Conservation (phyloP, 2,329 filamentous ascomycete species). For the Clonostachys rhizophaga region DNA sequence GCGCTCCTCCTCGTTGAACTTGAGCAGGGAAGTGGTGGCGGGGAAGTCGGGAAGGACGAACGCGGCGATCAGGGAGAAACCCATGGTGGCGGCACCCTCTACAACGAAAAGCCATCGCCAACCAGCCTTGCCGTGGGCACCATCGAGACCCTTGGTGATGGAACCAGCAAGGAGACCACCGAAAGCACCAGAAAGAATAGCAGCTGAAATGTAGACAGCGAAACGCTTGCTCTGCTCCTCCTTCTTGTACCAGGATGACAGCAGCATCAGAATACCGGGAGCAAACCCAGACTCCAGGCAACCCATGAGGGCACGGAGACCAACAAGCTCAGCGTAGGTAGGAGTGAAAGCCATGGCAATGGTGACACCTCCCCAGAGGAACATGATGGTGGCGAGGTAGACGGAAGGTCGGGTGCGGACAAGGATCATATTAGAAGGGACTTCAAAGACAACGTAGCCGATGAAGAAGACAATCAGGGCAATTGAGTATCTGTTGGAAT, state of each 20-base stretch:
- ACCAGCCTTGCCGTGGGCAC: slow-evolving; percentile 39
- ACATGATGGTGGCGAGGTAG: slow-evolving; percentile 65
- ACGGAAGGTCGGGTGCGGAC: slow-evolving; percentile 57
- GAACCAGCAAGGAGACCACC: slow-evolving; percentile 58
- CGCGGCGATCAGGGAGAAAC: slow-evolving; percentile 55
- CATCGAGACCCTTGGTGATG: slow-evolving; percentile 50
- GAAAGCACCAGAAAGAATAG: slow-evolving; percentile 63
- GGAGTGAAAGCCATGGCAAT: slow-evolving; percentile 19
- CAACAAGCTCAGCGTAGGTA: slow-evolving; percentile 16
- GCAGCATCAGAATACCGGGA: slow-evolving; percentile 53
- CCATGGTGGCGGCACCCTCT: slow-evolving; percentile 55
- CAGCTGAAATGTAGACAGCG: slow-evolving; percentile 69
- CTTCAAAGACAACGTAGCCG: slow-evolving; percentile 62
- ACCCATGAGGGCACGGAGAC: slow-evolving; percentile 42
- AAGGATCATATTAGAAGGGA: slow-evolving; percentile 60
- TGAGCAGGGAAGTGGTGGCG: slow-evolving; percentile 43
- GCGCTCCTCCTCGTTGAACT: slow-evolving; percentile 57
- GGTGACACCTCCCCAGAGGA: slow-evolving; percentile 29
- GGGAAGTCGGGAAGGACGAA: slow-evolving; percentile 69
- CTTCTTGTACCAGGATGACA: slow-evolving; percentile 62
- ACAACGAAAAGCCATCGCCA: slow-evolving; percentile 50
- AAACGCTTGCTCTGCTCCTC: slow-evolving; percentile 22
- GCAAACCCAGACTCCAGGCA: slow-evolving; percentile 56
- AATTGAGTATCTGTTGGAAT: slow-evolving; percentile 55
- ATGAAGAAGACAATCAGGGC: slow-evolving; percentile 61